phyloP scores from a whole-genome alignment of 2,329 filamentous ascomycete genomes.

The Colletotrichum orbiculare region DNA sequence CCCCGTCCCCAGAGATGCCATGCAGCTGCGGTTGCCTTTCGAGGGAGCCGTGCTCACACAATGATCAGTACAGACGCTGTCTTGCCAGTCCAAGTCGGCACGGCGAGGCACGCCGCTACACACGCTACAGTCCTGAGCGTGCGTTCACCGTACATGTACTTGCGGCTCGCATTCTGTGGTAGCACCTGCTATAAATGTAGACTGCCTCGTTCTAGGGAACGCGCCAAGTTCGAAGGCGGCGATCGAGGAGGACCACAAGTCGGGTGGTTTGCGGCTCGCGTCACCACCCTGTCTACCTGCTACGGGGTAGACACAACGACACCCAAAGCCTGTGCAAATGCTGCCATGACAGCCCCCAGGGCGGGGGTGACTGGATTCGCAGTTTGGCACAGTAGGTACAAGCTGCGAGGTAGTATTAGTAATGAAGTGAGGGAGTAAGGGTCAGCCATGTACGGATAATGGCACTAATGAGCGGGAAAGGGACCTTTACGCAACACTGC shows the following conservation, averaged over 20 bases:
- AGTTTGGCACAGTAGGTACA: background rate
- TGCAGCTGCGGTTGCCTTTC: too few relatives aligned
- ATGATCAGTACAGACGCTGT: too few relatives aligned
- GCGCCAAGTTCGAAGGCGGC: slow-evolving; percentile 1
- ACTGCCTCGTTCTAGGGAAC: background rate
- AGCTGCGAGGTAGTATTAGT: background rate
- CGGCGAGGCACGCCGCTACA: too few relatives aligned
- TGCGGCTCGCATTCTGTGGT: too few relatives aligned
- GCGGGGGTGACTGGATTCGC: too few relatives aligned
- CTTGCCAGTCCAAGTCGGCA: too few relatives aligned
- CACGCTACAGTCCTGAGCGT: too few relatives aligned
- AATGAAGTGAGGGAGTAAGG: background rate
- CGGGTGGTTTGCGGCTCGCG: slow-evolving; percentile 22
- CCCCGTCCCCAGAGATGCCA: too few relatives aligned
- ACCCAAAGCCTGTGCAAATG: slow-evolving; percentile 21
- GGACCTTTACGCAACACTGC: too few relatives aligned
- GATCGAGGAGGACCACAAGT: background rate
- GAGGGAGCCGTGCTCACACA: too few relatives aligned
- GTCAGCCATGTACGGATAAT: slow-evolving; percentile 16
- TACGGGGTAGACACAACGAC: slow-evolving; percentile 1
- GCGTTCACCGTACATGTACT: too few relatives aligned
- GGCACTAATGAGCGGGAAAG: slow-evolving; percentile 8
- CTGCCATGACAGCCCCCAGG: background rate
- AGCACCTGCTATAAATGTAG: background rate
- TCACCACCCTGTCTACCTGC: slow-evolving; percentile 31